Evolutionary conservation across 2,329 filamentous ascomycete species (phyloP), one percentile per base, ranked within the genome.

Genomic region (Monosporascus sp.): DNA sequence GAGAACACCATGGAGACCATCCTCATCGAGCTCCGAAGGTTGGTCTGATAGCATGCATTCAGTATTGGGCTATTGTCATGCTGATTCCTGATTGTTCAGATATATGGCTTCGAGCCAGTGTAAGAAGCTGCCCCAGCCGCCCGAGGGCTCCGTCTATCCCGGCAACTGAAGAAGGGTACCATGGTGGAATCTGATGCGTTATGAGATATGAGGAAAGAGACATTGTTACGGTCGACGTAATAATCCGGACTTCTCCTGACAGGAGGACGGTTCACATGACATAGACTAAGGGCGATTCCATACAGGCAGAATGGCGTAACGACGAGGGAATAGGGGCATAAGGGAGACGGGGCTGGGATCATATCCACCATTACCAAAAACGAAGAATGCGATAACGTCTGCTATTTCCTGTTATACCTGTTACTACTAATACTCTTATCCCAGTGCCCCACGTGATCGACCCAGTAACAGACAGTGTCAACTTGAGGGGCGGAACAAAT

Each of bases 1-100:
- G 88, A 95, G 47, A 94, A 91, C 68, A 96, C 91, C 37, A 96
- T 96, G 89, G 93, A 97, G 77, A 96, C 90, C 1, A 85, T 96
- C 51, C 75, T 96, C 60, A 90, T 94, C 58, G 91, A 96, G 70
- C 78, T 96, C 55, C 81, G 90, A 76, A 85, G 88, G 88, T 46
- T 15, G 5, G 22, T 46, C 24, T 27, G n/a, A 15, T 20, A 22
- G 9, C n/a, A 11, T 20, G n/a, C 22, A 14, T 11, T 44, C 22
- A 6, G 5, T 14, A 6, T 17, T 46, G n/a, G 24, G 7, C 3
- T 31, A 31, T 41, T 20, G 39, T 47, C 27, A 53, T 54, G 20
- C 54, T 65, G 22, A 64, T 39, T 50, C 14, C 1, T 17, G 37
- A 22, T 52, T 4, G 7, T 31, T 14, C 60, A 95, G 92, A 72